Percentiles rank a stretch among this genome's conserved stretches.
phyloP scores from a whole-genome alignment of 2,329 filamentous ascomycete species.

The Colletotrichum cereale region DNA sequence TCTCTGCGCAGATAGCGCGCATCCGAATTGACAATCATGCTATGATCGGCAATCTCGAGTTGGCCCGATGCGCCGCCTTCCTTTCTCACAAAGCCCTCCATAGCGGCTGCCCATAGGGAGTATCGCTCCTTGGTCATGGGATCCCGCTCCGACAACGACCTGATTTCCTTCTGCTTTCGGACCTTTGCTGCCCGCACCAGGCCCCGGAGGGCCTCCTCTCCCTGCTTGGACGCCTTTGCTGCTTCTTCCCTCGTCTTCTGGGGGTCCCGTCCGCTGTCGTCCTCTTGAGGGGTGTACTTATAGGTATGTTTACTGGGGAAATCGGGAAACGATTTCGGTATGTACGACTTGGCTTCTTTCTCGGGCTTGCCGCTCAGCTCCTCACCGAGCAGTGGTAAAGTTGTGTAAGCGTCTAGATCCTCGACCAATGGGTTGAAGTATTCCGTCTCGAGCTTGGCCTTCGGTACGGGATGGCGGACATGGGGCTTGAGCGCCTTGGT shows the following conservation, averaged over 20 bases:
- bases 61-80: slow-evolving; percentile 52
- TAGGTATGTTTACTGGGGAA: slow-evolving; percentile 76
- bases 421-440: slow-evolving; percentile 54
- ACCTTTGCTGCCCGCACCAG: slow-evolving; percentile 73
- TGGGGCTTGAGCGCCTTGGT: slow-evolving; percentile 67
- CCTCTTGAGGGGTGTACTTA: slow-evolving; percentile 67
- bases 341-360: slow-evolving; percentile 67
- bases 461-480: slow-evolving; percentile 64
- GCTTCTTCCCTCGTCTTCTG: slow-evolving; percentile 72
- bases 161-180: slow-evolving; percentile 74
- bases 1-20: slow-evolving; percentile 66
- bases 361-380: slow-evolving; percentile 71
- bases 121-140: slow-evolving; percentile 66
- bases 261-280: slow-evolving; percentile 61
- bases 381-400: slow-evolving; percentile 61
- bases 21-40: slow-evolving; percentile 74
- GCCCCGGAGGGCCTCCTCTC: slow-evolving; percentile 70
- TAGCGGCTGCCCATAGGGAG: slow-evolving; percentile 71
- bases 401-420: slow-evolving; percentile 56
- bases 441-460: slow-evolving; percentile 52
- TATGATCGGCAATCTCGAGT: slow-evolving; percentile 70
- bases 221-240: slow-evolving; percentile 70
- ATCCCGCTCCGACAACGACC: slow-evolving; percentile 66
- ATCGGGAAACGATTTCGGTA: slow-evolving; percentile 69
- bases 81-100: slow-evolving; percentile 66